Evolutionary conservation across 2,329 filamentous ascomycete genomes (phyloP).

Genomic region (Lasiodiplodia gonubiensis): DNA sequence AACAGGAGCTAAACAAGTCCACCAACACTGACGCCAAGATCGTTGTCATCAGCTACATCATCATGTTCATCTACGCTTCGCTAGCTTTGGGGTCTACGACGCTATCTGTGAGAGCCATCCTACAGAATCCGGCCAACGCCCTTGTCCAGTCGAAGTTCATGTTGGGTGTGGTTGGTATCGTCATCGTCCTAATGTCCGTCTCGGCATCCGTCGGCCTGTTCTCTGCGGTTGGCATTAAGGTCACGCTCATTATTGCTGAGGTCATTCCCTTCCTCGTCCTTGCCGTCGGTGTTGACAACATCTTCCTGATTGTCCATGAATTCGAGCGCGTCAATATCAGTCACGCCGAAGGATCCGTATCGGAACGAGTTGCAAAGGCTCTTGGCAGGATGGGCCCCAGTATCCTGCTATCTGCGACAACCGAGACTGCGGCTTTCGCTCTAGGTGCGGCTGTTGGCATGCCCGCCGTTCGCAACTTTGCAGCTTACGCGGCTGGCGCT

Average conservation of each 20-base stretch:
- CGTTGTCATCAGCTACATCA: conserved; percentile 91
- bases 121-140: conserved; percentile 81
- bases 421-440: conserved; percentile 91
- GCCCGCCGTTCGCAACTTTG: conserved; percentile 97
- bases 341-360: conserved; percentile 85
- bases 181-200: conserved; percentile 98
- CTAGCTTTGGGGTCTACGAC: conserved; percentile 89
- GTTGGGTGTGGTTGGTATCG: conserved; percentile 88
- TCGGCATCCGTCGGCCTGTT: conserved; percentile 94
- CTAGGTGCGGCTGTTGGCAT: conserved; percentile 94
- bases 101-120: conserved; percentile 74
- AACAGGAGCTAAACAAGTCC: conserved; percentile 95
- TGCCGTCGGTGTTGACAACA: conserved; percentile 97
- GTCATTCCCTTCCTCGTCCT: conserved; percentile 97
- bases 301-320: conserved; percentile 97
- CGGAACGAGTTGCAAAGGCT: conserved; percentile 82
- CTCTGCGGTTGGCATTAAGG: conserved; percentile 88
- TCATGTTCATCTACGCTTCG: conserved; percentile 98
- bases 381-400: conserved; percentile 97
- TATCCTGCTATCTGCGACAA: conserved; percentile 91
- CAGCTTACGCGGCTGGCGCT: conserved; percentile 91
- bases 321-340: conserved; percentile 94
- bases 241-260: conserved; percentile 96
- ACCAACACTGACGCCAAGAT: conserved; percentile 99
- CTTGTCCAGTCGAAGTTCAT: conserved; percentile 97